Base-by-base conservation (phyloP, 2,329 filamentous ascomycete species). In the Esteya vermicola region DNA sequence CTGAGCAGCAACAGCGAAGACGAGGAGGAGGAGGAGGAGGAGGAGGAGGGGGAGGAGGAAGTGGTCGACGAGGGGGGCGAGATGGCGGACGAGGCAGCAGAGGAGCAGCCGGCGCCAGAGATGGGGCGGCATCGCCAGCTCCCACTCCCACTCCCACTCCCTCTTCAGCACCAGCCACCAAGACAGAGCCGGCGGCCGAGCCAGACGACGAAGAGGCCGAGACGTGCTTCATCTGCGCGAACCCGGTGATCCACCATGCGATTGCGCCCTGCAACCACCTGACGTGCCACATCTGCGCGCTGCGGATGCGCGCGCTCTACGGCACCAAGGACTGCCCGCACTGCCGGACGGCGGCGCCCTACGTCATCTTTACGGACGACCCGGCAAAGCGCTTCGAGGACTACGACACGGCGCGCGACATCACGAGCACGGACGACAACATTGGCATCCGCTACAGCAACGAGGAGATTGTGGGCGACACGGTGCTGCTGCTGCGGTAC, bases 291-390 rank as follows among this genome's bases (percentile, higher is more conserved):
- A 94, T 96, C 48, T 98, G 91, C 59, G 81, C 86, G 9, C 64
- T 98, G 50, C 75, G 91, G 44, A 75, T 96, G 74, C 75, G 91
- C 51, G 91, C 89, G 1, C 65, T 98, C 33, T 98, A 96, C 63
- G 96, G 95, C 66, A 93, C 79, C 44, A 93, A 93, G 59, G 83
- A 88, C 48, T 98, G 91, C 60, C 83, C 88, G n/a, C 88, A 96
- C 59, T 98, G 91, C 57, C 72, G 91, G 69, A 81, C 81, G 3
- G 63, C 73, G n/a, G 76, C 81, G 9, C 71, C 76, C 18, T 88
- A 78, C 58, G 88, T 98, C 45, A 81, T 96, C 46, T 96, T 98
- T 54, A 94, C 89, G 23, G 84, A 95, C 56, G 78, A 93, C 53
- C 67, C 75, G 12, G 69, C 72, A 21, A 94, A 93, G 60, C 75